Conservation (phyloP, 2,329 filamentous ascomycete species). For the Ustulina deusta region DNA sequence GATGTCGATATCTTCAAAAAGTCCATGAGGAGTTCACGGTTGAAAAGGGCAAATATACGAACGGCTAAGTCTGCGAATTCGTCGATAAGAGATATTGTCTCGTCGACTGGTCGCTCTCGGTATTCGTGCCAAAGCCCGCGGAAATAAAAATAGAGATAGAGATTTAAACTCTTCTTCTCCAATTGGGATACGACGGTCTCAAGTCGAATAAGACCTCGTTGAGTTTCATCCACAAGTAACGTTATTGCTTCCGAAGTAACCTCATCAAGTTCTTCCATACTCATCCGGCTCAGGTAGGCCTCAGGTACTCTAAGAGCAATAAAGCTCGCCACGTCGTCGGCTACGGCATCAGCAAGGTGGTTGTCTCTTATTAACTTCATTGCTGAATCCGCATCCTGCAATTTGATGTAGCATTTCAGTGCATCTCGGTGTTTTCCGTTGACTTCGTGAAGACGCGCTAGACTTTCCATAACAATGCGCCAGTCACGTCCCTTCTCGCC, state of each 20-base stretch:
- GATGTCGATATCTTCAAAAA: constrained; percentile 86
- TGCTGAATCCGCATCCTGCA: constrained; percentile 91
- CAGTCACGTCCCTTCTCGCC: constrained; percentile 82
- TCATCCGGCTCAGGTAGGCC: constrained; percentile 73
- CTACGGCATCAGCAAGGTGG: constrained; percentile 88
- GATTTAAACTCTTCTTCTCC: constrained; percentile 71
- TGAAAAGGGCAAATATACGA: constrained; percentile 85
- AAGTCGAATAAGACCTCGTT: constrained; percentile 85
- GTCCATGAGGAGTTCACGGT: constrained; percentile 83
- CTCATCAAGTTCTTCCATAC: constrained; percentile 78
- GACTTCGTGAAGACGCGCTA: constrained; percentile 87
- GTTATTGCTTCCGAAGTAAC: constrained; percentile 85
- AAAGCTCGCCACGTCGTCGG: constrained; percentile 90
- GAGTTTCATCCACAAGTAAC: constrained; percentile 89
- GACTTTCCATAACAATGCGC: constrained; percentile 86
- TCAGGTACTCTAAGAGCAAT: constrained; percentile 86
- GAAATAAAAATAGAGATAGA: constrained; percentile 94
- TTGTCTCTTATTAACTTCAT: constrained; percentile 88
- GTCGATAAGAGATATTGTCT: constrained; percentile 79
- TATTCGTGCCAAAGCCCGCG: constrained; percentile 83
- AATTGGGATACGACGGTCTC: constrained; percentile 83
- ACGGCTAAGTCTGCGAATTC: constrained; percentile 89
- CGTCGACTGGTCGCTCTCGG: constrained; percentile 67
- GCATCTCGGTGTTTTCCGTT: constrained; percentile 86
- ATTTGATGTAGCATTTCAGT: constrained; percentile 85